These are phyloP conservation scores for Leccinum disarticulatum DNA, from an alignment of 768 basidiomycete species.

Conservation along the genomic window DNA sequence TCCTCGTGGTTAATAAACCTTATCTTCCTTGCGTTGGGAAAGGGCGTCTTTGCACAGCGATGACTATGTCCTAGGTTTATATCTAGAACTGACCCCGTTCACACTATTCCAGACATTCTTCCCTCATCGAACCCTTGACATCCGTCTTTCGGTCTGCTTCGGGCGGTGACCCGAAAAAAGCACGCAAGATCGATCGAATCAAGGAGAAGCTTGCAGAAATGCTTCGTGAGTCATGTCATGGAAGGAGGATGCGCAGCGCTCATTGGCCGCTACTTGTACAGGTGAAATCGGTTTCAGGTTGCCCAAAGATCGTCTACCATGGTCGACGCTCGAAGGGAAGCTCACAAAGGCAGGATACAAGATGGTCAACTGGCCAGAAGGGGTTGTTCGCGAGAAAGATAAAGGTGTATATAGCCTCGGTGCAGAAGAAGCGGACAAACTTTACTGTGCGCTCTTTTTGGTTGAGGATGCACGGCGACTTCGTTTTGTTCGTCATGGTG, in stretches of 20 bases:
- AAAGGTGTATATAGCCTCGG: not conserved
- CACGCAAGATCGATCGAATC: conserved; percentile 7
- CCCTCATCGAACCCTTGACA: not conserved
- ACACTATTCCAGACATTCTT: not conserved
- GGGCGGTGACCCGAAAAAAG: not conserved
- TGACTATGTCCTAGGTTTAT: too few relatives aligned
- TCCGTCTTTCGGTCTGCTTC: not conserved
- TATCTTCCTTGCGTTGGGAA: not conserved
- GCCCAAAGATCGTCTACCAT: not conserved
- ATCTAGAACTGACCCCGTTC: not conserved
- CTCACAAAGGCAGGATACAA: not conserved
- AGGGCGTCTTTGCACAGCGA: too few relatives aligned
- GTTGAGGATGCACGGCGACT: not conserved
- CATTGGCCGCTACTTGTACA: not conserved
- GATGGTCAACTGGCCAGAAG: not conserved
- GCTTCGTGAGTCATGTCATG: conserved; percentile 9
- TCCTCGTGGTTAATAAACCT: not conserved
- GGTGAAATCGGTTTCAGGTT: not conserved
- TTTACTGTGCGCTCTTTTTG: not conserved
- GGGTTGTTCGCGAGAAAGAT: not conserved
- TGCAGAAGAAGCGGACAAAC: not conserved
- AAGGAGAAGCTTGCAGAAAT: conserved; percentile 2
- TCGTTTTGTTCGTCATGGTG: not conserved
- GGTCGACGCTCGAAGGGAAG: not conserved
- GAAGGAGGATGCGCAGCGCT: not conserved